phyloP scores from a whole-genome alignment of 31 red algal species.

The Bonnemaisonia californica region DNA sequence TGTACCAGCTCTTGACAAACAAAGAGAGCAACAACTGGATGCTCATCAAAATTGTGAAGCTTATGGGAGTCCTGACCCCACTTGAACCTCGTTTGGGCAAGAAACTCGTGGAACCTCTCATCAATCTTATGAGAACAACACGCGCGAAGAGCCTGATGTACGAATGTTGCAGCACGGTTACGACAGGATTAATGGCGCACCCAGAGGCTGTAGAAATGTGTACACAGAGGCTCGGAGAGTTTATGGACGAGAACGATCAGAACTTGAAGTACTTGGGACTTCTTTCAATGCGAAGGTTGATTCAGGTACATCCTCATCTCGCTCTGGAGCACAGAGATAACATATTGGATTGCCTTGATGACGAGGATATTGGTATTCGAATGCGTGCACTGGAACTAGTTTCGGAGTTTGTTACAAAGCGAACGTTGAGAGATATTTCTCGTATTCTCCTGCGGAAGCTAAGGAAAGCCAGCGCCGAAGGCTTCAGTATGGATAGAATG shows the following conservation, averaged over 20 bases:
- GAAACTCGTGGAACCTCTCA: slow-evolving; percentile 86
- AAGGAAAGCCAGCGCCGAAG: slow-evolving; percentile 49
- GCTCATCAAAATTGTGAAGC: slow-evolving; percentile 98
- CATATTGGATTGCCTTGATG: slow-evolving; percentile 92
- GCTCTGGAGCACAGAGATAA: slow-evolving; percentile 81
- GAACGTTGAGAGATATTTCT: slow-evolving; percentile 78
- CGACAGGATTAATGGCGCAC: slow-evolving; percentile 61
- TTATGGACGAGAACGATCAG: slow-evolving; percentile 90
- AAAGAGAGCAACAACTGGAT: slow-evolving; percentile 97
- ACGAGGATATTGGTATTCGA: slow-evolving; percentile 92
- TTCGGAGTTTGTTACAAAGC: slow-evolving; percentile 76
- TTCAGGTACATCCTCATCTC: slow-evolving; percentile 67
- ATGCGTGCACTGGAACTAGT: slow-evolving; percentile 90
- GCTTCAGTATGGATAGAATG: slow-evolving; percentile 17
- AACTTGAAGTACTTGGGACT: slow-evolving; percentile 99
- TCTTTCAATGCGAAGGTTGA: slow-evolving; percentile 74
- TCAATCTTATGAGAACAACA: slow-evolving; percentile 82
- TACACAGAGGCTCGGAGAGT: slow-evolving; percentile 78
- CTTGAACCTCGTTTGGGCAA: slow-evolving; percentile 87
- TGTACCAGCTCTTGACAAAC: slow-evolving; percentile 88
- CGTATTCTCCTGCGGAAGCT: slow-evolving; percentile 81
- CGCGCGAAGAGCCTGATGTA: slow-evolving; percentile 93
- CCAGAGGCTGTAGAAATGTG: slow-evolving; percentile 75
- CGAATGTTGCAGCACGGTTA: slow-evolving; percentile 93
- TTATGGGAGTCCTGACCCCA: slow-evolving; percentile 86